Evolutionary conservation across 352 stramenopile genomes (phyloP).

Genomic region (Phytophthora cajani): DNA sequence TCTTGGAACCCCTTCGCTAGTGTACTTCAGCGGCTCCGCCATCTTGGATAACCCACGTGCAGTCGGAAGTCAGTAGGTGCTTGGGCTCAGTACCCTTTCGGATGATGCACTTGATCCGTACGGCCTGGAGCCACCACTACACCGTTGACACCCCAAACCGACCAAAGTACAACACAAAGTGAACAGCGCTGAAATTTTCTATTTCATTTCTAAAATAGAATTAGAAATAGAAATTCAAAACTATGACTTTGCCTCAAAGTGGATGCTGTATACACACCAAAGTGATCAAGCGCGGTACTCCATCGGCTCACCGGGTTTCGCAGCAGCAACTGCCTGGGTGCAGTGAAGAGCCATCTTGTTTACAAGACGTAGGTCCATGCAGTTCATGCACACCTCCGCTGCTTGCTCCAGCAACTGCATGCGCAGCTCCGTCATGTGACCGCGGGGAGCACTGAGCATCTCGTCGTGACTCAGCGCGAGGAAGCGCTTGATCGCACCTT

Average conservation of each 20-base stretch:
- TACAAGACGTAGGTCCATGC: not conserved
- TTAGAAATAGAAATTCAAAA: not conserved
- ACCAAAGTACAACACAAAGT: not conserved
- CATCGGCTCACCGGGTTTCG: conserved; percentile 6
- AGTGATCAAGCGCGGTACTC: conserved; percentile 1
- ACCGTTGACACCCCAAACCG: not conserved
- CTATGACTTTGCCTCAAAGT: not conserved
- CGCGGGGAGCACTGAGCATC: not conserved
- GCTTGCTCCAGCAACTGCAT: conserved; percentile 3
- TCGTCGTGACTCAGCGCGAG: not conserved
- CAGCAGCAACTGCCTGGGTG: not conserved
- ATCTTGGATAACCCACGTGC: no score
- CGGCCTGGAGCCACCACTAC: no score
- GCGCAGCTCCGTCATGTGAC: not conserved
- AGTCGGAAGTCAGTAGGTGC: no score
- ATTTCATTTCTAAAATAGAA: not conserved
- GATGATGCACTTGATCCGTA: no score
- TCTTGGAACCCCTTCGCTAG: no score
- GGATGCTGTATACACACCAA: not conserved
- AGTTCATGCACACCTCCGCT: not conserved
- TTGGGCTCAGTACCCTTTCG: no score
- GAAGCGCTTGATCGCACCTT: not conserved
- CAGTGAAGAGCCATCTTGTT: conserved; percentile 4
- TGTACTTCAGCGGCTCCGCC: no score
- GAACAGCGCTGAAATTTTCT: not conserved